Evolutionary conservation across 2,329 filamentous ascomycete species (phyloP).

Genomic region (Sclerotinia trifoliorum): DNA sequence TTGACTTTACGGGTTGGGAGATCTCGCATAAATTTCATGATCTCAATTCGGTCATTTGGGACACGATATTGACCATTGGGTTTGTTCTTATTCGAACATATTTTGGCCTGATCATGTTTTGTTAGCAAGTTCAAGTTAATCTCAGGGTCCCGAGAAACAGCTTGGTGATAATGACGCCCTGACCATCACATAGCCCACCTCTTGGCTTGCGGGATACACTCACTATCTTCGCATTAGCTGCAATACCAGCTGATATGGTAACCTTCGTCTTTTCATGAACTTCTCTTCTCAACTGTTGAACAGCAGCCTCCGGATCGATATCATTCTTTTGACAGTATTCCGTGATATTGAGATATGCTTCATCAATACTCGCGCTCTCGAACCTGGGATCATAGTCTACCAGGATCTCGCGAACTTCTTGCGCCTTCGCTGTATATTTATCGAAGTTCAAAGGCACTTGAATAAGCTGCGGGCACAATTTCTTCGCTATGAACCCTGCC

Average conservation of each 20-base stretch:
- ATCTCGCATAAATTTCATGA: slow-evolving; percentile 82
- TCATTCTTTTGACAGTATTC: slow-evolving; percentile 71
- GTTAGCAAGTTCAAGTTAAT: neutral
- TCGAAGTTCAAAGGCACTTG: slow-evolving; percentile 81
- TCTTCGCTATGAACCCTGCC: slow-evolving; percentile 93
- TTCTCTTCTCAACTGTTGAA: slow-evolving; percentile 74
- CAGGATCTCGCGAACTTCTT: slow-evolving; percentile 79
- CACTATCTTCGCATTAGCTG: slow-evolving; percentile 78
- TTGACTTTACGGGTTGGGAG: slow-evolving; percentile 90
- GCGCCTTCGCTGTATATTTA: slow-evolving; percentile 88
- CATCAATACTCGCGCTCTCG: slow-evolving; percentile 91
- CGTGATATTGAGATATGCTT: slow-evolving; percentile 95
- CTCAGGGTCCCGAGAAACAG: neutral
- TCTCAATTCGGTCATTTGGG: slow-evolving; percentile 66
- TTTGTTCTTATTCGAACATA: slow-evolving; percentile 93
- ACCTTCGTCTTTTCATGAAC: slow-evolving; percentile 75
- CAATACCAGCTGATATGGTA: slow-evolving; percentile 91
- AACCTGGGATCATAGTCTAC: slow-evolving; percentile 87
- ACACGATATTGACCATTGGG: slow-evolving; percentile 88
- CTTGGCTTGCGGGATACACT: slow-evolving; percentile 4
- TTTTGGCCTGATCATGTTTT: slow-evolving; percentile 62
- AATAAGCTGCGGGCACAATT: slow-evolving; percentile 83
- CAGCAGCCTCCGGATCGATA: slow-evolving; percentile 68
- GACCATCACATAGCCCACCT: neutral
- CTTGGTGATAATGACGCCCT: neutral